Base-by-base conservation (phyloP, 208 protist species). In the Crithidia thermophila region DNA sequence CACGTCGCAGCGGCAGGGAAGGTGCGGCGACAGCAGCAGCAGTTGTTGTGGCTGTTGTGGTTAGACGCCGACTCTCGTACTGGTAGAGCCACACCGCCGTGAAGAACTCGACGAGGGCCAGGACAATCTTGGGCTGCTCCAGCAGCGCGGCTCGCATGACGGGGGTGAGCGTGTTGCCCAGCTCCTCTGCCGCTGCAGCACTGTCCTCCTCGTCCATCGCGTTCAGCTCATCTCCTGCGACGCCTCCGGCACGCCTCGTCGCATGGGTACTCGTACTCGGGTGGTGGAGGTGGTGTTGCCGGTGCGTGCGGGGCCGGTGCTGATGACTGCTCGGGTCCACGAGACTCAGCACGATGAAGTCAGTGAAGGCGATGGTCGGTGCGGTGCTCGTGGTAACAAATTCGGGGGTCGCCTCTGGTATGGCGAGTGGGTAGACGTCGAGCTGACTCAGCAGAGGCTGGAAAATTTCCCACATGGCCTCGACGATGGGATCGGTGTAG, bases 31-130 rank as follows among this genome's bases (percentile, higher is more conserved):
- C 23, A 27, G 65, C 4, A 55, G 43, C 20, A 16, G 36, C 34
- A 53, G 49, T 59, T 72, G 42, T 28, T 67, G 60, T 49, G 76
- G 67, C 14, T 75, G 61, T 21, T 31, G 39, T 20, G 30, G 40
- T 2, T 2, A 11, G 11, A 33, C 37, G 47, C 20, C 40, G 58
- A 18, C 46, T 36, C 21, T 68, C 49, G 51, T 69, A 64, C 34
- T 71, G 72, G 31, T 73, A 65, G 53, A 72, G 61, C 53, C 87
- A 63, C 31, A 93, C 76, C 0, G 81, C 81, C n/a, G 72, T 72
- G 63, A 95, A 90, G 67, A 93, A 91, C 61, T 93, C 86, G 13
- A 93, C 51, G 20, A 93, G 49, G 16, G 86, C 75, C n/a, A 91
- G 60, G 10, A 91, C 75, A 50, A 89, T 82, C 18, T 59, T 62